Evolutionary conservation across 805 yeast genomes (phyloP).

Genomic region (Starmerella bacillaris): DNA sequence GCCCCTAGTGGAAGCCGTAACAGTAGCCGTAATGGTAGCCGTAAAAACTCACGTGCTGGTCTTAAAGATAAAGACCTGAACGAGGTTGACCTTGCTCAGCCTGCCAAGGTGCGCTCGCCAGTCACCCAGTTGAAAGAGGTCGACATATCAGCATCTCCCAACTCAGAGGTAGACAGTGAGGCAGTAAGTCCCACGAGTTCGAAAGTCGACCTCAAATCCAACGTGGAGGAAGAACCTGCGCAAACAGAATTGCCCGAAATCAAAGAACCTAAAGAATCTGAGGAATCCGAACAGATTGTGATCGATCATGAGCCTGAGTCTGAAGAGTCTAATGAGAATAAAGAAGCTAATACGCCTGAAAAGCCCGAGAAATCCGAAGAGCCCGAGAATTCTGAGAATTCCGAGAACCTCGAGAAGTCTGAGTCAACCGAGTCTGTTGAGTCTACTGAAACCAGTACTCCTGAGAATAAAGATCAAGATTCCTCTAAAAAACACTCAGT

Average conservation of each 20-base stretch:
- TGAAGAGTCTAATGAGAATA: constrained; percentile 1
- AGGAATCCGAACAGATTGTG: not conserved
- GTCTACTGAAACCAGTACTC: not conserved
- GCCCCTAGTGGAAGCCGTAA: not conserved
- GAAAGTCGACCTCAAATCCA: too few species aligned
- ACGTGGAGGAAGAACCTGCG: too few species aligned
- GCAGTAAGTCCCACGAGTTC: too few species aligned
- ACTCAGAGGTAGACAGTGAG: too few species aligned
- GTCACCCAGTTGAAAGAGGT: too few species aligned
- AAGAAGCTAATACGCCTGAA: not conserved
- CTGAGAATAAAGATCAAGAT: too few species aligned
- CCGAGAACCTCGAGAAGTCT: not conserved
- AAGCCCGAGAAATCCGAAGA: constrained; percentile 1
- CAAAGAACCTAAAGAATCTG: constrained; percentile 1
- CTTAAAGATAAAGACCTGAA: constrained; percentile 3
- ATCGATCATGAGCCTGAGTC: too few species aligned
- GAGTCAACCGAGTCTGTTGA: constrained; percentile 3
- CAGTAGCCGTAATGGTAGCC: not conserved
- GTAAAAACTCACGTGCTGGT: not conserved
- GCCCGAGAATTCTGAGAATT: not conserved
- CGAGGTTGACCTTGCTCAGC: constrained; percentile 7
- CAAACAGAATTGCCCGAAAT: not conserved
- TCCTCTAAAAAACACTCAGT: too few species aligned
- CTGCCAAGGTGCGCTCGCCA: not conserved
- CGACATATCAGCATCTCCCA: too few species aligned